phyloP scores from a whole-genome alignment of 148 eudicot species.

The Cornus controversa region DNA sequence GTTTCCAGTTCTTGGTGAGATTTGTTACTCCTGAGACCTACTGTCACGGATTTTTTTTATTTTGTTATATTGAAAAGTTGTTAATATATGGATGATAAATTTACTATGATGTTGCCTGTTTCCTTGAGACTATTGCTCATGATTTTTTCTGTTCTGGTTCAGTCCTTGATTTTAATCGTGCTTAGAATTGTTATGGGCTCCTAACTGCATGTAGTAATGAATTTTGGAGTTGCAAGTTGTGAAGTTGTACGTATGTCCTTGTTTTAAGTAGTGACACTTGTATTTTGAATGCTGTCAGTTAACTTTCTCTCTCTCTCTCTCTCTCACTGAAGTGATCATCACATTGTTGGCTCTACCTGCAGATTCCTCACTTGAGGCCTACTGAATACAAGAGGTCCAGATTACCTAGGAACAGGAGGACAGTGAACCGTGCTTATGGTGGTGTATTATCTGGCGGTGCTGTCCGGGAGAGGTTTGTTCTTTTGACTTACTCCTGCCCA shows the following conservation, averaged over 20 bases:
- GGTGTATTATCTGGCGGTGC: slow-evolving; percentile 39
- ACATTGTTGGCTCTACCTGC: not conserved
- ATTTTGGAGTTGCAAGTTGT: not conserved
- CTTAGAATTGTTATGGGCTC: not conserved
- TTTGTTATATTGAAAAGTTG: no score
- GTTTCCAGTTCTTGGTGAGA: not conserved
- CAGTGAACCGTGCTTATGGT: slow-evolving; percentile 43
- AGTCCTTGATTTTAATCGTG: not conserved
- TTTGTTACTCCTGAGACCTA: not conserved
- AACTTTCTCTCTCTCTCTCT: no score
- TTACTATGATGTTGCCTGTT: no score
- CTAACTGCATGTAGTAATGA: not conserved
- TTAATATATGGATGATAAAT: no score
- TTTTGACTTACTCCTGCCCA: no score
- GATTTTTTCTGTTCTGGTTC: not conserved
- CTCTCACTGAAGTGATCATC: no score
- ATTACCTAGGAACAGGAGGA: slow-evolving; percentile 38
- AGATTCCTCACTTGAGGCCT: slow-evolving; percentile 27
- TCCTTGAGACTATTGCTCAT: no score
- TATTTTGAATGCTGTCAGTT: no score
- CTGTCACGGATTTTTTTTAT: not conserved
- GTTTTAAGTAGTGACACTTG: no score
- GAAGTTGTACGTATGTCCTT: not conserved
- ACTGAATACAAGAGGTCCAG: slow-evolving; percentile 21
- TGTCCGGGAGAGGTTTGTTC: slow-evolving; percentile 37